Percentiles rank a stretch among this genome's conserved stretches.
phyloP scores from a whole-genome alignment of 306 rosid species.

The Lagenaria siceraria region DNA sequence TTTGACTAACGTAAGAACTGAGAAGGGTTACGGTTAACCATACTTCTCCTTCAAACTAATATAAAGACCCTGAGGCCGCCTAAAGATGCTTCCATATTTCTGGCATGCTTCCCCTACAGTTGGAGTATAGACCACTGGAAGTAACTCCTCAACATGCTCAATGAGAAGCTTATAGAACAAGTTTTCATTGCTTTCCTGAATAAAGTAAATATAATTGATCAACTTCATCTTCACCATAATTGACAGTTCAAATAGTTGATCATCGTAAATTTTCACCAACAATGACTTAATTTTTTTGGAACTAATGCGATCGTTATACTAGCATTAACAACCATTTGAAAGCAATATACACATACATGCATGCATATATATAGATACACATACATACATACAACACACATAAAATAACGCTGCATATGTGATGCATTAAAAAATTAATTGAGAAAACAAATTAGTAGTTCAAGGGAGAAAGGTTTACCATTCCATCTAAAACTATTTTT shows the following conservation, averaged over 20 bases:
- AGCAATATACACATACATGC: too few species aligned
- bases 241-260: neutral
- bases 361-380: too few species aligned
- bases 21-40: constrained; percentile 11
- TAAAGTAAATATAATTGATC: neutral
- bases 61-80: constrained; percentile 76
- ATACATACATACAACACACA: too few species aligned
- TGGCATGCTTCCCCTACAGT: constrained; percentile 99
- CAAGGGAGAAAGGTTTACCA: neutral
- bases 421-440: neutral
- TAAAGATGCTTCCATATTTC: constrained; percentile 78
- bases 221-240: neutral
- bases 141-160: constrained; percentile 87
- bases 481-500: neutral
- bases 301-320: neutral
- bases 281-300: neutral
- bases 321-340: neutral
- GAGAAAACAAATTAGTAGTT: too few species aligned
- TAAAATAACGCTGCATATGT: neutral
- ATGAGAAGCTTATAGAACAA: constrained; percentile 75
- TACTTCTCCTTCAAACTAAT: constrained; percentile 94
- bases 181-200: constrained; percentile 76
- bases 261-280: neutral
- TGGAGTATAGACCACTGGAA: constrained; percentile 92
- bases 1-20: neutral